A percentile compares a stretch with the other conserved stretches of the same genome.
These are phyloP conservation scores for Scheffersomyces titani DNA, from an alignment of 1,139 yeast genomes.

Conservation along the genomic window DNA sequence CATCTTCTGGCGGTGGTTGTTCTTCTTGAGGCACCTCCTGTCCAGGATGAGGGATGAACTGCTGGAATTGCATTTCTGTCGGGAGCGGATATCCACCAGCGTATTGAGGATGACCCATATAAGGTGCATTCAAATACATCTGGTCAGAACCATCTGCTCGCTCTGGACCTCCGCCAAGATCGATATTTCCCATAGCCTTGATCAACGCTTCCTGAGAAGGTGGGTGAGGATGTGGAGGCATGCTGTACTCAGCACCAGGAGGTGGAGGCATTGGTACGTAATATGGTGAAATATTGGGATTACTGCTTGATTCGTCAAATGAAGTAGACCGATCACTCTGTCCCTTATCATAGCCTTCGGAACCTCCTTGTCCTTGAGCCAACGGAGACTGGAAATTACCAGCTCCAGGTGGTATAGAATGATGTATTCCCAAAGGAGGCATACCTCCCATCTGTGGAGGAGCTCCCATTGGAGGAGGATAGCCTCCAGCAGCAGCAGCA, in stretches of 20 bases:
- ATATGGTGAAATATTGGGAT: constrained; percentile 1
- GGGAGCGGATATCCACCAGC: constrained; percentile 10
- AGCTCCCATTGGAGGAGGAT: constrained; percentile 6
- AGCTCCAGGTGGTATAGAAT: constrained; percentile 1
- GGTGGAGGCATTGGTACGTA: constrained; percentile 13
- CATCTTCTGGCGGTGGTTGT: neutral
- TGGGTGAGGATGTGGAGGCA: constrained; percentile 2
- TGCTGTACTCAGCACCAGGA: constrained; percentile 9
- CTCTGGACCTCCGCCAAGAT: constrained; percentile 5
- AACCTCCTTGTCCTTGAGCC: neutral
- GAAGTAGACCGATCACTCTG: constrained; percentile 4
- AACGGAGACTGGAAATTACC: neutral
- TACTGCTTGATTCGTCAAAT: constrained; percentile 2
- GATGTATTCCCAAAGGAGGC: constrained; percentile 10
- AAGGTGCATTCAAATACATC: constrained; percentile 7
- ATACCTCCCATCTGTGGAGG: constrained; percentile 7
- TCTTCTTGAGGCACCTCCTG: neutral
- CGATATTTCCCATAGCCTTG: constrained; percentile 9
- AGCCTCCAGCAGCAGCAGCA: constrained; percentile 16
- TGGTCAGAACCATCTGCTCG: constrained; percentile 4
- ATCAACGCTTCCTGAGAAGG: constrained; percentile 8
- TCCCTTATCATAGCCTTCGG: constrained; percentile 3
- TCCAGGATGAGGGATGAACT: constrained; percentile 6
- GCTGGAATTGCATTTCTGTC: constrained; percentile 10
- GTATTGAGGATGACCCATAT: constrained; percentile 9